A percentile compares a stretch with the other conserved stretches of the same genome.
Evolutionary conservation across 805 yeast species (phyloP).

Genomic region (Ogataea allantospora): DNA sequence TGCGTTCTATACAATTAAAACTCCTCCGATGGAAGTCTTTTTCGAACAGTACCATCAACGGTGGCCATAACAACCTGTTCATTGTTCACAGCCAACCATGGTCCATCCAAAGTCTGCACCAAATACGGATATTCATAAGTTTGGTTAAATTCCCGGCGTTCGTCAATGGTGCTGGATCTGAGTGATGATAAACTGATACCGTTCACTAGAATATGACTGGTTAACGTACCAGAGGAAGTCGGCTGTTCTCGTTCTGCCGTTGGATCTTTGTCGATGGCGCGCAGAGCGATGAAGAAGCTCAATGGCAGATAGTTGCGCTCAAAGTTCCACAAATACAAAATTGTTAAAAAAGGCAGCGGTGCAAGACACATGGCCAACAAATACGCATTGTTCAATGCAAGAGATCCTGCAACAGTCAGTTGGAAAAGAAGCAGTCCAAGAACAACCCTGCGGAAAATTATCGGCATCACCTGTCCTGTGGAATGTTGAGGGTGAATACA

Average conservation of each 20-base stretch:
- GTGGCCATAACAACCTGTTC: constrained; percentile 50
- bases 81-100: constrained; percentile 73
- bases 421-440: constrained; percentile 83
- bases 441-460: constrained; percentile 77
- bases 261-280: constrained; percentile 51
- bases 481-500: constrained; percentile 96
- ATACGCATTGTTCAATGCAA: constrained; percentile 76
- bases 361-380: constrained; percentile 64
- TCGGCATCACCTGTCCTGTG: constrained; percentile 95
- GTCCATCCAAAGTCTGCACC: constrained; percentile 73
- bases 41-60: constrained; percentile 33
- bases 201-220: constrained; percentile 3
- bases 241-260: neutral
- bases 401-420: constrained; percentile 87
- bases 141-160: constrained; percentile 66
- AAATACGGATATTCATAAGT: constrained; percentile 78
- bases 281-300: constrained; percentile 79
- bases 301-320: constrained; percentile 79
- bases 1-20: constrained; percentile 13
- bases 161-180: constrained; percentile 63
- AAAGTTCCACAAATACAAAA: constrained; percentile 72
- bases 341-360: constrained; percentile 73
- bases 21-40: constrained; percentile 29
- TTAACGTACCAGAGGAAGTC: neutral
- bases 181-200: constrained; percentile 22